A percentile compares a stretch with the other conserved stretches of the same genome.
These are phyloP conservation scores for Aspergillus chevalieri DNA, from an alignment of 2,329 filamentous ascomycete genomes.

Conservation along the genomic window DNA sequence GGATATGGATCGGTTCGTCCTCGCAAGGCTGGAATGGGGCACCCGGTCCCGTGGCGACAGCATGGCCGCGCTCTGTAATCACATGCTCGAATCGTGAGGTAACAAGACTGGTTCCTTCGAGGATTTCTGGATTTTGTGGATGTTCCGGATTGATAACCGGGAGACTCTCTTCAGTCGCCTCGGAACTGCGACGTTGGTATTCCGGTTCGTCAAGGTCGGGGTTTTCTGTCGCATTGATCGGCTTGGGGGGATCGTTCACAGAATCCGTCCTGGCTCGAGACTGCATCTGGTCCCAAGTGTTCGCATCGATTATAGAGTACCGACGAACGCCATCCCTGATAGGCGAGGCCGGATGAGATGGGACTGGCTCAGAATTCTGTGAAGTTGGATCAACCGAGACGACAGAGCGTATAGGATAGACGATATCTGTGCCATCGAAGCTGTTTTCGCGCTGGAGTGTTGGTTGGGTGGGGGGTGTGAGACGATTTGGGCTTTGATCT, in stretches of 20 bases:
- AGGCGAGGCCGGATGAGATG: slow-evolving; percentile 12
- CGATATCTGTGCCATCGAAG: slow-evolving; percentile 48
- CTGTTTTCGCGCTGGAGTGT: background rate
- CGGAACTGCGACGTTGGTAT: background rate
- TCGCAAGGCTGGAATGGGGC: slow-evolving; percentile 72
- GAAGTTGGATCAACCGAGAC: slow-evolving; percentile 60
- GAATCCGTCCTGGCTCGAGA: slow-evolving; percentile 1
- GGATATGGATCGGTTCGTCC: slow-evolving; percentile 85
- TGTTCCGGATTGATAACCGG: background rate
- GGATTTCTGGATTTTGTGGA: background rate
- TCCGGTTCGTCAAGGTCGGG: background rate
- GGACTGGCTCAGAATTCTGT: slow-evolving; percentile 17
- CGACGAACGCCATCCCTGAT: slow-evolving; percentile 17
- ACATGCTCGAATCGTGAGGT: slow-evolving; percentile 74
- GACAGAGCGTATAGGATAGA: slow-evolving; percentile 78
- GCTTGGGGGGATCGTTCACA: background rate
- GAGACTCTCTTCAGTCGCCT: background rate
- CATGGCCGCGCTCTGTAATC: slow-evolving; percentile 69
- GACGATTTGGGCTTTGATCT: background rate
- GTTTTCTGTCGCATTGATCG: background rate
- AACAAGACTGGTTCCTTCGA: slow-evolving; percentile 39
- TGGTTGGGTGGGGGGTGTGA: background rate
- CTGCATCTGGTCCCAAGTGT: slow-evolving; percentile 18
- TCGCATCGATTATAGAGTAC: slow-evolving; percentile 24
- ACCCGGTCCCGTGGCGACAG: slow-evolving; percentile 72